Base-by-base conservation (phyloP, 257 asterid genomes). In the Solanum pennellii region DNA sequence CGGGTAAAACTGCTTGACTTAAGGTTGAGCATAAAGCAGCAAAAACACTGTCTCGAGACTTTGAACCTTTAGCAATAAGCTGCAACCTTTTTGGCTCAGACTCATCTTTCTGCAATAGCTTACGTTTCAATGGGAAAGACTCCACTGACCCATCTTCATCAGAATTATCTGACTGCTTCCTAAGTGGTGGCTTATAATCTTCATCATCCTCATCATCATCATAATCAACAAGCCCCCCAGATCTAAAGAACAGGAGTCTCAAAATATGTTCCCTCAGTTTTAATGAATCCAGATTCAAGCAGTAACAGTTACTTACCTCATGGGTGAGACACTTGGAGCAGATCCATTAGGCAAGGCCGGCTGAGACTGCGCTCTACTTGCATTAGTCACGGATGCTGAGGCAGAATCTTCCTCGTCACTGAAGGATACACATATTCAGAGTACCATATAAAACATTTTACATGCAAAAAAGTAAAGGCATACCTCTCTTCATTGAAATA, bases 321-420 rank as follows among this genome's bases (percentile, higher is more conserved):
- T 88, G 15, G 94, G 73, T 27, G 94, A 91, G 86, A 90, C 14
- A 80, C 89, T 91, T 5, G 89, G 87, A 82, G 93, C 89, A 86
- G 96, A 91, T 56, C 96, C 98, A 83, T 94, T 97, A 84, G 92
- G 94, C 87, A 92, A 74, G 87, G 86, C 86, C 13, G 95, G 91
- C 84, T 86, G 94, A 90, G 94, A 69, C 83, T 92, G 92, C 49
- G 41, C 87, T 66, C 76, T 90, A 69, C 88, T 93, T 59, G 91
- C 88, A 89, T 91, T 92, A 35, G 94, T 86, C 66, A 90, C 86
- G 20, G 90, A 90, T 33, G 96, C 96, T 12, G 99, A 95, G 41
- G 97, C 92, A 72, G 99, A 95, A 95, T 97, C 98, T 89, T 97
- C 99, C 89, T 97, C 99, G 86, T 96, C 98, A 65, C 99, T 96